These are phyloP conservation scores for Eucalyptus microcorys DNA, from an alignment of 345 rosid species.

Conservation along the genomic window DNA sequence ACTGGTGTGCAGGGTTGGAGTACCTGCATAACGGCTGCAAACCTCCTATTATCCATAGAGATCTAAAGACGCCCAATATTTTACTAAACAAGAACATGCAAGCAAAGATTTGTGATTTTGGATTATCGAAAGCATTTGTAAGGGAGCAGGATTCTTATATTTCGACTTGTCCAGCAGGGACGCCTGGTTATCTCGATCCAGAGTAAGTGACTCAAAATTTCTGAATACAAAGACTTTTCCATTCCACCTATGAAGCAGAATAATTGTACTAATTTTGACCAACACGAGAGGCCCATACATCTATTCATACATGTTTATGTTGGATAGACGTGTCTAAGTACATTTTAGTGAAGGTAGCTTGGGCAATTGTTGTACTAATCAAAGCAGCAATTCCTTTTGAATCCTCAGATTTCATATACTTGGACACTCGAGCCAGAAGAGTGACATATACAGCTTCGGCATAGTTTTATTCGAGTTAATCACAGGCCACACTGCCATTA, in stretches of 20 bases:
- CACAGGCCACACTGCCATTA: background rate
- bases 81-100: constrained; percentile 22
- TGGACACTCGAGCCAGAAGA: background rate
- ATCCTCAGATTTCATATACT: background rate
- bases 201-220: constrained; percentile 13
- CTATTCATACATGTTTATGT: background rate
- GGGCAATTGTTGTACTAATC: background rate
- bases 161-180: constrained; percentile 19
- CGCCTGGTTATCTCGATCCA: constrained; percentile 28
- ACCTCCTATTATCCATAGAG: constrained; percentile 20
- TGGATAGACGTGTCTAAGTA: background rate
- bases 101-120: constrained; percentile 41
- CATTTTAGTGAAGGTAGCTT: background rate
- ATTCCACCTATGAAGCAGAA: background rate
- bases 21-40: constrained; percentile 15
- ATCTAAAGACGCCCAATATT: constrained; percentile 35
- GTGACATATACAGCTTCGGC: background rate
- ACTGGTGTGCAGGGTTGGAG: constrained; percentile 7
- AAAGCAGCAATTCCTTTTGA: background rate
- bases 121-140: constrained; percentile 22
- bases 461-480: background rate
- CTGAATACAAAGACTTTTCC: background rate
- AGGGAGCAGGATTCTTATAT: constrained; percentile 18
- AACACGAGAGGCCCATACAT: background rate
- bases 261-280: background rate